Conservation (phyloP, 768 basidiomycete species). For the Fomitopsis serialis region DNA sequence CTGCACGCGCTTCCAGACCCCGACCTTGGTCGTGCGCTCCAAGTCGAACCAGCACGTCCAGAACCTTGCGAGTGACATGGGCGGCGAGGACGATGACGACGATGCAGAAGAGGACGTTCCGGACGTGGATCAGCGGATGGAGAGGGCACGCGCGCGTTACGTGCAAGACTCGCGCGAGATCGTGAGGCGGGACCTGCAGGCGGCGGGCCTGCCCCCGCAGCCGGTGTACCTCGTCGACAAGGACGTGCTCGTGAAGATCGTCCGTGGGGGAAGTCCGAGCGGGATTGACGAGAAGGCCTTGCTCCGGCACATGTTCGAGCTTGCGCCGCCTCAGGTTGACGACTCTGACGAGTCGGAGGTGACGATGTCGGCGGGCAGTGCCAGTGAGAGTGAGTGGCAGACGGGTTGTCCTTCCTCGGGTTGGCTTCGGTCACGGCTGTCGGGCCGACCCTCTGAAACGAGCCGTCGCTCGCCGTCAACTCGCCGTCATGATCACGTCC, state of each 20-base stretch:
- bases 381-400: too few relatives aligned
- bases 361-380: too few relatives aligned
- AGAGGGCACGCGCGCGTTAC: not conserved
- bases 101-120: not conserved
- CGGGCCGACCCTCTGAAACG: too few relatives aligned
- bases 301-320: not conserved
- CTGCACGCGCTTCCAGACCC: not conserved
- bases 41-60: not conserved
- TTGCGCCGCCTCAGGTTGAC: too few relatives aligned
- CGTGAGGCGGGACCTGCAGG: not conserved
- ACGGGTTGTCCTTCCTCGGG: too few relatives aligned
- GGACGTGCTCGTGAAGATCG: not conserved
- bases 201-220: not conserved
- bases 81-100: not conserved
- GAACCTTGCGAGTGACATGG: not conserved
- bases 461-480: too few relatives aligned
- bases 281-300: not conserved
- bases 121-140: not conserved
- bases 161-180: not conserved
- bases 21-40: not conserved
- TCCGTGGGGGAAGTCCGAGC: not conserved
- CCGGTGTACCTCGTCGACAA: not conserved
- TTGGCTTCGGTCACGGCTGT: too few relatives aligned
- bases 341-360: too few relatives aligned
- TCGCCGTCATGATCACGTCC: too few relatives aligned